Evolutionary conservation across 2,329 filamentous ascomycete species (phyloP).

Genomic region (Penicillium sp.): DNA sequence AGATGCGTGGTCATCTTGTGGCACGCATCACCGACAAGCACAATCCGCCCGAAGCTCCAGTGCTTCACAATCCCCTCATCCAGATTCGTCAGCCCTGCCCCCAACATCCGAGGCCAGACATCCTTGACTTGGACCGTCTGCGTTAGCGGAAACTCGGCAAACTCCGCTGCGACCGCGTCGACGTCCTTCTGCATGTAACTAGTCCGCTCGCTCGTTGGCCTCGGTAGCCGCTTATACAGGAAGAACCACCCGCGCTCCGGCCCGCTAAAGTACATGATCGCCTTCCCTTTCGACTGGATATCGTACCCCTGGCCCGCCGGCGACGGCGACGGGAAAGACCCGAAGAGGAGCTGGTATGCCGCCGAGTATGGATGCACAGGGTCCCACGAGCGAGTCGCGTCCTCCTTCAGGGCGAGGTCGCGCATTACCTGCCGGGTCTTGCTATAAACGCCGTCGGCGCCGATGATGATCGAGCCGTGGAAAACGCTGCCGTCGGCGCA

Average conservation of each 20-base stretch:
- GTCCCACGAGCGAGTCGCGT: constrained; percentile 4
- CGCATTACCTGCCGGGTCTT: constrained; percentile 9
- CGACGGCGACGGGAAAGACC: constrained; percentile 5
- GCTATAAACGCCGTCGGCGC: constrained; percentile 16
- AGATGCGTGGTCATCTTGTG: constrained; percentile 43
- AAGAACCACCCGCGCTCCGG: constrained; percentile 33
- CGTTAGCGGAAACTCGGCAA: constrained; percentile 27
- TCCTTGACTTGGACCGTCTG: constrained; percentile 31
- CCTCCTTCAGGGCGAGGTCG: background rate
- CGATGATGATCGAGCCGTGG: constrained; percentile 10
- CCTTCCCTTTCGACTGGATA: constrained; percentile 11
- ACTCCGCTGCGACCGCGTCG: constrained; percentile 25
- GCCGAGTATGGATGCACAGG: constrained; percentile 1
- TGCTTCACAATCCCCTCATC: constrained; percentile 41
- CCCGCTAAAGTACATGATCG: constrained; percentile 32
- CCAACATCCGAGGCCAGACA: constrained; percentile 21
- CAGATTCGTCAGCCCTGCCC: constrained; percentile 33
- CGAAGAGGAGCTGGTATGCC: constrained; percentile 2
- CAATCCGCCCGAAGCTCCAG: constrained; percentile 39
- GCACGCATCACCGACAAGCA: constrained; percentile 38
- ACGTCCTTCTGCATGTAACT: constrained; percentile 28
- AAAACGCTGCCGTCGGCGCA: constrained; percentile 5
- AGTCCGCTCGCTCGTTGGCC: constrained; percentile 25
- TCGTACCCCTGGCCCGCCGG: constrained; percentile 9
- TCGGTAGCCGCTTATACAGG: constrained; percentile 33